Conservation (phyloP, 495 filamentous ascomycete genomes). For the Talaromyces borbonicus region DNA sequence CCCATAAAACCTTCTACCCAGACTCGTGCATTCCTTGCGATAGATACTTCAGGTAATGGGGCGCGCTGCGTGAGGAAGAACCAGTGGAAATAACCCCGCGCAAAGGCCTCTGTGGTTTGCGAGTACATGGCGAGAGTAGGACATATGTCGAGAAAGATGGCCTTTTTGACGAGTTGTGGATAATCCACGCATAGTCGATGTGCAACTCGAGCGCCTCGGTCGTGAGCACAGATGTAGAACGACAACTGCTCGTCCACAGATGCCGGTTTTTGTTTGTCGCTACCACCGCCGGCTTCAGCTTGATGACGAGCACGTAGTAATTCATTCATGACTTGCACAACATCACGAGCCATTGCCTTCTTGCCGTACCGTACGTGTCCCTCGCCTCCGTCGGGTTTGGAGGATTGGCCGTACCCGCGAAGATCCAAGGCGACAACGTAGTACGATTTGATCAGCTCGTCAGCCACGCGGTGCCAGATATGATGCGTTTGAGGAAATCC, state of each 20-base stretch:
- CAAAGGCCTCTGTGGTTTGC: slow-evolving; percentile 18
- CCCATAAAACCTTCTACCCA: slow-evolving; percentile 18
- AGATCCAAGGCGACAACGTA: slow-evolving; percentile 26
- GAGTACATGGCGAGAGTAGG: slow-evolving; percentile 30
- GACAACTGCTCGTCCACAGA: slow-evolving; percentile 11
- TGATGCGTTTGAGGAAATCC: slow-evolving; percentile 28
- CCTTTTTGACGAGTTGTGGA: slow-evolving; percentile 17
- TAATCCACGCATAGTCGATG: slow-evolving; percentile 29
- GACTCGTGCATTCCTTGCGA: slow-evolving; percentile 12
- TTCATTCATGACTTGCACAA: slow-evolving; percentile 20
- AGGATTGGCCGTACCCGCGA: slow-evolving; percentile 29
- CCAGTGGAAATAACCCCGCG: slow-evolving; percentile 33
- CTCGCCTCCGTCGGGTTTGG: slow-evolving; percentile 20
- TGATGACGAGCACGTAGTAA: slow-evolving; percentile 6
- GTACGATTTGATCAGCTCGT: slow-evolving; percentile 17
- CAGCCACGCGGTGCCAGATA: slow-evolving; percentile 27
- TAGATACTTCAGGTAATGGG: slow-evolving; percentile 26
- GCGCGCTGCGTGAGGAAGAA: slow-evolving; percentile 30
- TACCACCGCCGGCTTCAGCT: no score
- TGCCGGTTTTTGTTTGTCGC: no score
- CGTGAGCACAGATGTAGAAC: slow-evolving; percentile 26
- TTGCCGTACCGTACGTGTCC: slow-evolving; percentile 20
- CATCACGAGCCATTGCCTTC: slow-evolving; percentile 25
- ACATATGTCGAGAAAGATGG: slow-evolving; percentile 28
- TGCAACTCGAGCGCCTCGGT: slow-evolving; percentile 31